Evolutionary conservation across 2,329 filamentous ascomycete genomes (phyloP).

Genomic region (Cadophora malorum): DNA sequence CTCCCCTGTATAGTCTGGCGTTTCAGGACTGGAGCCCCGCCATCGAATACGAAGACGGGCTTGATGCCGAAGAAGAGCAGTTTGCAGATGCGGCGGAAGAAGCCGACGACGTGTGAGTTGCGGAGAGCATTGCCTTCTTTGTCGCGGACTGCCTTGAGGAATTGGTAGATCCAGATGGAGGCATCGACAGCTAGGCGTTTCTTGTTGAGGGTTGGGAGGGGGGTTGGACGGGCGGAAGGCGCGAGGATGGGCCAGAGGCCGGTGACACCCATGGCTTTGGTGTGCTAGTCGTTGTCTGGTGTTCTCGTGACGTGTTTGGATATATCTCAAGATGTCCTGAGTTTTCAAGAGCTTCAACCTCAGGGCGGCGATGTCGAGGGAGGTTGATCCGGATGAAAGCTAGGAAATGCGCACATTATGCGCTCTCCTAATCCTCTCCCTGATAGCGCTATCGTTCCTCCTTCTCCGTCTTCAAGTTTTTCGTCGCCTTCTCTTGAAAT

Average conservation of each 20-base stretch:
- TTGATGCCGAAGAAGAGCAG: conserved; percentile 95
- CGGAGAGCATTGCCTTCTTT: conserved; percentile 97
- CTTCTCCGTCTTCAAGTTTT: not conserved
- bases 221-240: conserved; percentile 93
- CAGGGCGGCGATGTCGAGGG: conserved; percentile 18
- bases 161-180: conserved; percentile 99
- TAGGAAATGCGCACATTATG: conserved; percentile 29
- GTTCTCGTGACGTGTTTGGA: too few relatives aligned
- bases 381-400: conserved; percentile 10
- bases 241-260: conserved; percentile 96
- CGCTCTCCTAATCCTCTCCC: not conserved
- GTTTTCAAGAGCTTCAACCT: conserved; percentile 8
- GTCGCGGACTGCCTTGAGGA: conserved; percentile 97
- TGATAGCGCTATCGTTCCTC: not conserved
- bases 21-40: conserved; percentile 89
- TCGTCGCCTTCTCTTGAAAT: not conserved
- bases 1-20: conserved; percentile 84
- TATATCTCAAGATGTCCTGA: not conserved
- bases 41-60: conserved; percentile 97
- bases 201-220: conserved; percentile 93
- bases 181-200: conserved; percentile 97
- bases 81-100: conserved; percentile 98
- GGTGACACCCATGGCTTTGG: conserved; percentile 91
- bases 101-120: conserved; percentile 95
- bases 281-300: too few relatives aligned